These are phyloP conservation scores for Candida freyschussii DNA, from an alignment of 1,139 yeast genomes.

Conservation along the genomic window DNA sequence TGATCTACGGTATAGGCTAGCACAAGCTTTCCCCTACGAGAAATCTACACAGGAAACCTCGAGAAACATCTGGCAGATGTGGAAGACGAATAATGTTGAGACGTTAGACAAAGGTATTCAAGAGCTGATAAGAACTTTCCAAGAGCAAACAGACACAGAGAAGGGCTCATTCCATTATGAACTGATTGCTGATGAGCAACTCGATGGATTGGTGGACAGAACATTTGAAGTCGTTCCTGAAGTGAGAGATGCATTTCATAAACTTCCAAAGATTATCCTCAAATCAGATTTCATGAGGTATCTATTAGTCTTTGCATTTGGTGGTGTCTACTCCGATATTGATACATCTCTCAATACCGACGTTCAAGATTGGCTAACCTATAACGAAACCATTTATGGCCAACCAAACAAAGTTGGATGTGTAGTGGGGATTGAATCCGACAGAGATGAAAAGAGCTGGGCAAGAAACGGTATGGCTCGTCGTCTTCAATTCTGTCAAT, in stretches of 20 bases:
- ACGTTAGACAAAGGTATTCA: slow-evolving; percentile 45
- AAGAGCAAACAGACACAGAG: slow-evolving; percentile 56
- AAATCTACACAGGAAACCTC: slow-evolving; percentile 33
- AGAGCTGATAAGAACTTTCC: slow-evolving; percentile 37
- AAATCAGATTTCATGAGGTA: slow-evolving; percentile 84
- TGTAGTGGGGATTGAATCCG: slow-evolving; percentile 85
- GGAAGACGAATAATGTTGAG: slow-evolving; percentile 63
- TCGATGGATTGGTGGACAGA: slow-evolving; percentile 55
- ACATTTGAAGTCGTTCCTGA: slow-evolving; percentile 68
- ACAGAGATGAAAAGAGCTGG: slow-evolving; percentile 80
- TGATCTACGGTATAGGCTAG: slow-evolving; percentile 11
- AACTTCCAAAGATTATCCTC: slow-evolving; percentile 71
- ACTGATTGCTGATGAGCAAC: slow-evolving; percentile 65
- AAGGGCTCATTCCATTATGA: slow-evolving; percentile 57
- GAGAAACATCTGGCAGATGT: slow-evolving; percentile 88
- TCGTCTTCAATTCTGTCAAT: slow-evolving; percentile 70
- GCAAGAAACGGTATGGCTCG: slow-evolving; percentile 60
- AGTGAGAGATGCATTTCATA: slow-evolving; percentile 67
- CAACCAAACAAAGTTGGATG: slow-evolving; percentile 47
- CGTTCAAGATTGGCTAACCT: slow-evolving; percentile 49
- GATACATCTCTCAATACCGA: slow-evolving; percentile 72
- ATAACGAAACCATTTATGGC: slow-evolving; percentile 6
- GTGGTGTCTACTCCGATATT: slow-evolving; percentile 87
- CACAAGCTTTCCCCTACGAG: slow-evolving; percentile 15
- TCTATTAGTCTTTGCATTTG: slow-evolving; percentile 74